Conservation (phyloP, 306 rosid species). For the Pachyrhizus erosus region DNA sequence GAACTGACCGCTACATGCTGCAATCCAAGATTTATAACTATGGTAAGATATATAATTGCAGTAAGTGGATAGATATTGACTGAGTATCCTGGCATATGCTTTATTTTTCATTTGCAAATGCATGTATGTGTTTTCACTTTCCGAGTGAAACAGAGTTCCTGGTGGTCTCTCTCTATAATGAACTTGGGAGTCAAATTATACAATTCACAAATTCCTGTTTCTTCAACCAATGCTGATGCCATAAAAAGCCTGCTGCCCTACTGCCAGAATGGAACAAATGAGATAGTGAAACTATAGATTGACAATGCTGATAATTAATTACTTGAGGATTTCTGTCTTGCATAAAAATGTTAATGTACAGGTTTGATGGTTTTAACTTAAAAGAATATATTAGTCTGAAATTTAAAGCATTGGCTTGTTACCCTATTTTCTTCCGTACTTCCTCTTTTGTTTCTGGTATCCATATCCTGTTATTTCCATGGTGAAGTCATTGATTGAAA, state of each 20-base stretch:
- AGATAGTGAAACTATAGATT: slow-evolving; percentile 12
- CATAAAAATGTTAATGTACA: background rate
- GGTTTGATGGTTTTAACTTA: background rate
- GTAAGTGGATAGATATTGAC: no score
- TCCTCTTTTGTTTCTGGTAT: background rate
- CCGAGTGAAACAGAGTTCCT: background rate
- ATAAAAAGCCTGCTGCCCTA: background rate
- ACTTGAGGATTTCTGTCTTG: slow-evolving; percentile 7
- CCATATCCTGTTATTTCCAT: slow-evolving; percentile 27
- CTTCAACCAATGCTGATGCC: background rate
- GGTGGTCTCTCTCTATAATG: background rate
- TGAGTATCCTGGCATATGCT: background rate
- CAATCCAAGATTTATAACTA: no score
- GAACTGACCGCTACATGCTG: no score
- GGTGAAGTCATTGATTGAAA: slow-evolving; percentile 8
- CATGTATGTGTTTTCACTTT: background rate
- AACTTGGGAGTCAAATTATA: background rate
- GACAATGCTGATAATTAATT: background rate
- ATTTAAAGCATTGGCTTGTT: background rate
- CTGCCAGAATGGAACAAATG: background rate
- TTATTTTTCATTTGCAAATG: background rate
- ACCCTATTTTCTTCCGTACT: slow-evolving; percentile 26
- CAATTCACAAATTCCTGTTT: background rate
- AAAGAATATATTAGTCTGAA: background rate
- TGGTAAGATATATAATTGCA: background rate